These are phyloP conservation scores for Sarocladium kiliense DNA, from an alignment of 2,329 filamentous ascomycete genomes.

Conservation along the genomic window DNA sequence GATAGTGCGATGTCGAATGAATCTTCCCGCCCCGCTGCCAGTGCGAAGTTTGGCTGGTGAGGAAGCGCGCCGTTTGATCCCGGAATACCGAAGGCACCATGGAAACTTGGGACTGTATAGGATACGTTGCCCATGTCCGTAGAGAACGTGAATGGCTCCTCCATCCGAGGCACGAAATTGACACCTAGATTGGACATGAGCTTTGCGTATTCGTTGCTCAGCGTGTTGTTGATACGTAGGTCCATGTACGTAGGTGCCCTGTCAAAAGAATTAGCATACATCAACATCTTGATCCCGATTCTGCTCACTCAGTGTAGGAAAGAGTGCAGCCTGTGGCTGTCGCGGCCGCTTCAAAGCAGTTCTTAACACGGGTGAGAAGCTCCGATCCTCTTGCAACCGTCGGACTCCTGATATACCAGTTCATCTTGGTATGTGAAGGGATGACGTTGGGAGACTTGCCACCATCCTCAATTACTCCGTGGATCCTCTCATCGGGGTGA, in stretches of 20 bases:
- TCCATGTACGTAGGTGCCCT: slow-evolving; percentile 32
- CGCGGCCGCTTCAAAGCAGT: slow-evolving; percentile 30
- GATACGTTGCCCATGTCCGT: slow-evolving; percentile 50
- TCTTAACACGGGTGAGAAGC: slow-evolving; percentile 20
- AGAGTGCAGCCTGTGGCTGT: slow-evolving; percentile 28
- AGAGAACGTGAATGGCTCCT: slow-evolving; percentile 32
- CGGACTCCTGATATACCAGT: slow-evolving; percentile 7
- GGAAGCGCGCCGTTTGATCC: slow-evolving; percentile 27
- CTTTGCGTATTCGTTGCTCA: slow-evolving; percentile 37
- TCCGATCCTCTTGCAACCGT: slow-evolving; percentile 1
- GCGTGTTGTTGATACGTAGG: slow-evolving; percentile 36
- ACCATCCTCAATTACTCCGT: slow-evolving; percentile 39
- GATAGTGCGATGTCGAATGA: slow-evolving; percentile 34
- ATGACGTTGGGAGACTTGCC: slow-evolving; percentile 25
- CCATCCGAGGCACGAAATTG: slow-evolving; percentile 27
- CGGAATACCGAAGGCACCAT: slow-evolving; percentile 41
- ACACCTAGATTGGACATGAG: slow-evolving; percentile 36
- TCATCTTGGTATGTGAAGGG: slow-evolving; percentile 12
- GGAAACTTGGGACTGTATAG: slow-evolving; percentile 40
- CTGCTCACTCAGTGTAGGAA: slow-evolving; percentile 25
- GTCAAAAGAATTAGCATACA: slow-evolving; percentile 8
- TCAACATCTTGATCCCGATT: too few species aligned
- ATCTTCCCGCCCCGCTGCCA: slow-evolving; percentile 34
- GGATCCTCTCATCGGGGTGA: slow-evolving; percentile 42
- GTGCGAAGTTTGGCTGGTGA: slow-evolving; percentile 37